phyloP scores from a whole-genome alignment of 371 early-diverging fungal species.

The Mucor lusitanicus region DNA sequence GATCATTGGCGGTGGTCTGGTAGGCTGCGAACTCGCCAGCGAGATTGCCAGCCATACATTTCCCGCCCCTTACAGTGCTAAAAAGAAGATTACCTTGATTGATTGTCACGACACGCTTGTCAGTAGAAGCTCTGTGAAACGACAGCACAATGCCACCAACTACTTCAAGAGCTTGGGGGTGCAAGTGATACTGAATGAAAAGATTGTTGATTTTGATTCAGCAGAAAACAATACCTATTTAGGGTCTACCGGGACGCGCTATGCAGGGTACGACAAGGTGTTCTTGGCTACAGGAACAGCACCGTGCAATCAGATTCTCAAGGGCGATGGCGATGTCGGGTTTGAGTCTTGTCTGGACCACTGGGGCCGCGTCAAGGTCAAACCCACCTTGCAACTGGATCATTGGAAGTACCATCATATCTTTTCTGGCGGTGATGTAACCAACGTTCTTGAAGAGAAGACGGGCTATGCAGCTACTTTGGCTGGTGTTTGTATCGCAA shows the following conservation, averaged over 20 bases:
- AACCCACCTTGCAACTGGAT: conserved; percentile 60
- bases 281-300: conserved; percentile 43
- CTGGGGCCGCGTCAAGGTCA: conserved; percentile 49
- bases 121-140: conserved; percentile 33
- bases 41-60: conserved; percentile 50
- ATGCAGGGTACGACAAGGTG: conserved; percentile 37
- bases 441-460: conserved; percentile 58
- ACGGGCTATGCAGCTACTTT: conserved; percentile 59
- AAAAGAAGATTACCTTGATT: conserved; percentile 57
- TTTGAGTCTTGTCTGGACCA: conserved; percentile 34
- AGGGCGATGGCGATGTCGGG: conserved; percentile 18
- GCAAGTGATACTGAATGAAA: conserved; percentile 59
- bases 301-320: conserved; percentile 29
- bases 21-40: conserved; percentile 64
- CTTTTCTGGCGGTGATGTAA: conserved; percentile 68
- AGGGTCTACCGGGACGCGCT: conserved; percentile 32
- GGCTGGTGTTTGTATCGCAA: conserved; percentile 42
- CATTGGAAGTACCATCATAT: conserved; percentile 56
- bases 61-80: conserved; percentile 27
- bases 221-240: conserved; percentile 33
- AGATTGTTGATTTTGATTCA: conserved; percentile 46
- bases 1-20: conserved; percentile 66
- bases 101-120: conserved; percentile 40
- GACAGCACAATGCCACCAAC: conserved; percentile 43
- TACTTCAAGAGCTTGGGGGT: conserved; percentile 59